Evolutionary conservation across 805 yeast genomes (phyloP).

Genomic region (Pichia nakasei): DNA sequence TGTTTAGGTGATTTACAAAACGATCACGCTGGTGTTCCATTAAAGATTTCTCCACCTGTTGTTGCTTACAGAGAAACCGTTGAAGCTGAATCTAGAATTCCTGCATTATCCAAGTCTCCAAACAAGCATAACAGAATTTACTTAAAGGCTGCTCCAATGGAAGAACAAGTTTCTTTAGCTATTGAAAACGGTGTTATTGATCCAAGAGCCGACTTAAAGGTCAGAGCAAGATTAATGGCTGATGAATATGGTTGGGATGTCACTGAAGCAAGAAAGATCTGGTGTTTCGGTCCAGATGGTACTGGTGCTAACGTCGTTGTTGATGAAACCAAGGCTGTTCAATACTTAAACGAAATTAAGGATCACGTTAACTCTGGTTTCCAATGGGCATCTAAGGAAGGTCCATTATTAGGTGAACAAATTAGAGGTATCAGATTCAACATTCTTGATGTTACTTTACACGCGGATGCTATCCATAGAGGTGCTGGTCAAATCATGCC

Average conservation of each 20-base stretch:
- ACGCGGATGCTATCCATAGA: conserved; percentile 99
- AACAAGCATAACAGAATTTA: conserved; percentile 99
- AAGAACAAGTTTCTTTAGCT: conserved; percentile 86
- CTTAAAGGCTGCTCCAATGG: conserved; percentile 93
- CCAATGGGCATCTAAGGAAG: conserved; percentile 99
- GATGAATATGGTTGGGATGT: conserved; percentile 99
- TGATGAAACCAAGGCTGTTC: conserved; percentile 99
- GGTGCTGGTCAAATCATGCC: conserved; percentile 99
- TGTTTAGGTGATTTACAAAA: conserved; percentile 92
- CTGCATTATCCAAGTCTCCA: conserved; percentile 97
- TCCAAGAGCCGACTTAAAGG: conserved; percentile 97
- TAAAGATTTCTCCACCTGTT: conserved; percentile 95
- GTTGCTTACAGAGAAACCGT: conserved; percentile 99
- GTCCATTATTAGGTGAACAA: conserved; percentile 96
- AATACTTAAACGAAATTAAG: conserved; percentile 97
- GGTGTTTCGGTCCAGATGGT: conserved; percentile 99
- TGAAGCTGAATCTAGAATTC: conserved; percentile 85
- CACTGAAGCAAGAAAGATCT: conserved; percentile 99
- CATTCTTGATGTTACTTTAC: conserved; percentile 98
- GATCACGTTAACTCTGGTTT: conserved; percentile 99
- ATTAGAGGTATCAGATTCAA: conserved; percentile 94
- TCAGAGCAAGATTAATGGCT: conserved; percentile 97
- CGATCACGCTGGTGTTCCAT: conserved; percentile 99
- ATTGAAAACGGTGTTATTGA: conserved; percentile 87
- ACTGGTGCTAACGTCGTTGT: conserved; percentile 97